Evolutionary conservation across 2,329 filamentous ascomycete species (phyloP), one percentile per base, ranked within the genome.

Genomic region (Cercospora citrullina): DNA sequence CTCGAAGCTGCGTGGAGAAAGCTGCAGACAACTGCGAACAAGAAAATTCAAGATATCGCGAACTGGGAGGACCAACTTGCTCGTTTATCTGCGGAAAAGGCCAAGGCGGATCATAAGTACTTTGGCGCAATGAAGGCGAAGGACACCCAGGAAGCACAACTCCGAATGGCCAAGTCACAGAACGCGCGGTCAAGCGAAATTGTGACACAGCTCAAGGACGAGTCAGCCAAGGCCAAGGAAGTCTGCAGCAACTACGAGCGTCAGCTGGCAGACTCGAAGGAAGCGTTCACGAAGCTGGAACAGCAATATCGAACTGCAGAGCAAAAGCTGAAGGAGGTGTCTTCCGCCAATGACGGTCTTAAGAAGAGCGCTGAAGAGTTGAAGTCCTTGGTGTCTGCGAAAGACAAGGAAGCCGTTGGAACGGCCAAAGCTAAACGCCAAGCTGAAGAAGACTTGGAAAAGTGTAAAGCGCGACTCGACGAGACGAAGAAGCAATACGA

Each of bases 91-190:
- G 92, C 93, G 0, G 93, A 99, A 80, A 99, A 99, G 82, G 89
- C 90, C 72, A 98, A 97, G 80, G 94, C 94, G 1, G 95, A 99
- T 76, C 94, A 98, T 77, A 98, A 98, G 80, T 99, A 96, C 78
- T 98, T 98, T 79, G 92, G 92, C 1, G 93, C 94, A 8, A 93
- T 96, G 85, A 97, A 97, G 78, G 91, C 94, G 73, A 96, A 94
- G 76, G 94, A 98, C 76, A 90, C 91, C 55, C 87, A 93, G 61
- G 90, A 93, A 67, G 85, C 87, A 67, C 94, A 98, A 80, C 90
- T 96, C 58, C 87, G 91, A 73, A 87, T 90, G 3, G 82, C 97
- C 67, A 89, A 93, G 69, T 85, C 89, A 69, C 94, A 98, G 78
- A 96, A 94, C 76, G 86, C 87, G 59, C 96, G 96, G 81, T 96